These are phyloP conservation scores for Verticillium longisporum DNA, from an alignment of 2,329 filamentous ascomycete genomes.

Conservation along the genomic window DNA sequence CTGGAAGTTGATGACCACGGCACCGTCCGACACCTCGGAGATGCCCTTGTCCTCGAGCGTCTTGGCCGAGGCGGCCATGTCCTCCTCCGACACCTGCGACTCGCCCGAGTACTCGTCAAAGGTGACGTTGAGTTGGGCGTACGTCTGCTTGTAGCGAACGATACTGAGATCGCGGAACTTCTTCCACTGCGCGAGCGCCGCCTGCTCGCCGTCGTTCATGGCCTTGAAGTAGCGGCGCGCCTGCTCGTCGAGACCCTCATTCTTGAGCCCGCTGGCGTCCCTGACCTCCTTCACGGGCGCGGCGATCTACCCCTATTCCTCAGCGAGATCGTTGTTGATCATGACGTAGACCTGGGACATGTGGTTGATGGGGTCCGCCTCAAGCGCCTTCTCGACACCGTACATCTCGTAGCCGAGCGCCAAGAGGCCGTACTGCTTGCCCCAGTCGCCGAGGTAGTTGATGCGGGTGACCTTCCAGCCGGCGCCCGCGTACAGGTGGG, in stretches of 20 bases:
- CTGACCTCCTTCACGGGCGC: conserved; percentile 46
- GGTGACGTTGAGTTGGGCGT: conserved; percentile 62
- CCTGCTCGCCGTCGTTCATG: conserved; percentile 61
- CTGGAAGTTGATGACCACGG: conserved; percentile 65
- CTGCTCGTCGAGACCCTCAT: conserved; percentile 62
- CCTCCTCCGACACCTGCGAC: conserved; percentile 60
- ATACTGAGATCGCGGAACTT: conserved; percentile 63
- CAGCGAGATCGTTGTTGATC: conserved; percentile 61
- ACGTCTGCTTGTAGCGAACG: conserved; percentile 59
- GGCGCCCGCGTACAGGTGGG: conserved; percentile 62
- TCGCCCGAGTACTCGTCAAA: conserved; percentile 73
- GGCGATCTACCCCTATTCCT: conserved; percentile 61
- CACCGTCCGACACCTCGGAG: conserved; percentile 64
- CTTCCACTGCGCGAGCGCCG: conserved; percentile 55
- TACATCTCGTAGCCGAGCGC: conserved; percentile 70
- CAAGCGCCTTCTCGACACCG: conserved; percentile 64
- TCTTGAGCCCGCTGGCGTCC: conserved; percentile 40
- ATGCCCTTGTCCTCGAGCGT: conserved; percentile 58
- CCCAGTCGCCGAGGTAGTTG: conserved; percentile 79
- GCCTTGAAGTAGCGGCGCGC: conserved; percentile 66
- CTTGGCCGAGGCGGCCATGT: conserved; percentile 58
- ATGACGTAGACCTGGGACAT: conserved; percentile 76
- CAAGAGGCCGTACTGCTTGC: conserved; percentile 68
- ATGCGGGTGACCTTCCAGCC: conserved; percentile 69
- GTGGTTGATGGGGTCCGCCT: conserved; percentile 72